Evolutionary conservation across 164 flowering plant species (phyloP).

Genomic region (Piper longum): DNA sequence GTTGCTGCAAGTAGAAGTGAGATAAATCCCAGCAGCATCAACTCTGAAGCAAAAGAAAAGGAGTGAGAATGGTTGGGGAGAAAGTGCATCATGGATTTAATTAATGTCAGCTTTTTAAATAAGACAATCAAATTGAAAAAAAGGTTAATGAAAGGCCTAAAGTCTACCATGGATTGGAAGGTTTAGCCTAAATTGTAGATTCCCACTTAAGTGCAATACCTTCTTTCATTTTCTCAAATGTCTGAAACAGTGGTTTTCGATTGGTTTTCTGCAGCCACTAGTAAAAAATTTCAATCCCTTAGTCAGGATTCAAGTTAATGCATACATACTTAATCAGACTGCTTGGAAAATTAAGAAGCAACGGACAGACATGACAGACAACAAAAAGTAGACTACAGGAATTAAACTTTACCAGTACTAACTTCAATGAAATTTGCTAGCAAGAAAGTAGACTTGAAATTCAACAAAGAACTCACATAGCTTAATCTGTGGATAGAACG

Average conservation of each 20-base stretch:
- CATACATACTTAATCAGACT: neutral
- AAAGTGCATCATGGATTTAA: neutral
- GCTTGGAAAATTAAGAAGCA: neutral
- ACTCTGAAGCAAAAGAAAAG: conserved; percentile 34
- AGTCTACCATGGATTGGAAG: neutral
- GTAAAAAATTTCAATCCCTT: conserved; percentile 2
- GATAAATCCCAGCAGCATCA: conserved; percentile 98
- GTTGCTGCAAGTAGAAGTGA: conserved; percentile 94
- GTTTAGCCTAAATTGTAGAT: neutral
- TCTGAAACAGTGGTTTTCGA: conserved; percentile 76
- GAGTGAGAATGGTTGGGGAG: neutral
- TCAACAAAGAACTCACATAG: conserved; percentile 36
- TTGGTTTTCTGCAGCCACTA: conserved; percentile 91
- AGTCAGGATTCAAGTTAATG: neutral
- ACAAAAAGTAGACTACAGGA: neutral
- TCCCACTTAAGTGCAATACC: conserved; percentile 21
- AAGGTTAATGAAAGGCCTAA: neutral
- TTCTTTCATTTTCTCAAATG: conserved; percentile 99
- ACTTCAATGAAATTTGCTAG: too few relatives aligned
- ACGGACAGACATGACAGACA: neutral
- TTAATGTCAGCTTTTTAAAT: neutral
- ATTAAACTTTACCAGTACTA: neutral
- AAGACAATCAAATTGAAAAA: neutral
- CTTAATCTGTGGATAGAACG: conserved; percentile 80
- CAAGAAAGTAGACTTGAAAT: neutral